Evolutionary conservation across 768 basidiomycete species (phyloP), one percentile per base, ranked within the genome.

Genomic region (Calocybe gangraenosa): DNA sequence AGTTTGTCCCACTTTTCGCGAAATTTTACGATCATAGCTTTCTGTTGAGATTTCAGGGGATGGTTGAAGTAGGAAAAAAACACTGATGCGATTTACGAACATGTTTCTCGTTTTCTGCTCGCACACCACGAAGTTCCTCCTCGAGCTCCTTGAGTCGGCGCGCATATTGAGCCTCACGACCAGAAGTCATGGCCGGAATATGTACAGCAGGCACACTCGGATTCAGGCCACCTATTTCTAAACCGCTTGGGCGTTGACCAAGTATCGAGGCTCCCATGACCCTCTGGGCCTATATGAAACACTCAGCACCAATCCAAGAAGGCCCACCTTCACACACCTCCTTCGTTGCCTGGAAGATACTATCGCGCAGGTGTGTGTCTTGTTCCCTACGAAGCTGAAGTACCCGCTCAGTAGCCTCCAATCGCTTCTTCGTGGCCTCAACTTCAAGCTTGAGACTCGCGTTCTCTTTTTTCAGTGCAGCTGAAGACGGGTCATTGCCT

Each of bases 1-100:
- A 92, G 68, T 62, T 89, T 91, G 60, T 88, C 87, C 90, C 90
- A 92, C 32, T 87, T 75, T 65, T 92, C 90, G 20, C 85, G 79
- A 65, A 87, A 92, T 55, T 86, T 84, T 17, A 74, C 70, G 51
- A 91, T 89, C 78, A 89, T 86, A 9, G 79, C 70, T 81, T 84
- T 87, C 90, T 92, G 65, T 47, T 56, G 47, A 39, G 56, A 14
- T 49, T 43, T 7, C 7, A 35, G 14, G n/a, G n/a, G n/a, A n/a
- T n/a, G 6, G 34, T 35, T 18, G 5, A 28, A 11, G 6, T 5
- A 28, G 17, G 34, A 14, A n/a, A 7, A 7, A 35, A 6, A 35
- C 6, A 14, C 14, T 35, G n/a, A 35, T 14, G 14, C 34, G 7
- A n/a, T 6, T 14, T 7, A 41, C 79, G 11, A 40, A 87, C 89